Conservation (phyloP, 2,329 filamentous ascomycete genomes). For the Myrmaecium sp. region DNA sequence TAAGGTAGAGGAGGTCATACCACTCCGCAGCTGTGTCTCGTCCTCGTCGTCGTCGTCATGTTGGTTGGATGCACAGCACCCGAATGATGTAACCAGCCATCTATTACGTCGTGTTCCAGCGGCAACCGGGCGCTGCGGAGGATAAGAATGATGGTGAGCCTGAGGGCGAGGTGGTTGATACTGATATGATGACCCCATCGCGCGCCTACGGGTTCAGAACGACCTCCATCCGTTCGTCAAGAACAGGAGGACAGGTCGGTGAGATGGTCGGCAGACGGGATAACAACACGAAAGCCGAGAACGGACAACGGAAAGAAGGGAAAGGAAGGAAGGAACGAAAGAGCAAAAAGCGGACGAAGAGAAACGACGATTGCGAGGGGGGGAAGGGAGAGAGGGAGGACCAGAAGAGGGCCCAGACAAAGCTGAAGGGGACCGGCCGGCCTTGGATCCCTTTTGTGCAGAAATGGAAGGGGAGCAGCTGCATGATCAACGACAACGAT, state of each 20-base stretch:
- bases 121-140: too few species aligned
- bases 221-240: background rate
- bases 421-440: too few species aligned
- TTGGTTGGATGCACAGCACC: slow-evolving; percentile 19
- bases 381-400: slow-evolving; percentile 1
- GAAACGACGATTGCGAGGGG: slow-evolving; percentile 1
- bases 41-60: slow-evolving; percentile 13
- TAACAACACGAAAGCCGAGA: slow-evolving; percentile 2
- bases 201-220: background rate
- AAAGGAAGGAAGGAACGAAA: slow-evolving; percentile 7
- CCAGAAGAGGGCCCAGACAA: too few species aligned
- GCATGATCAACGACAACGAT: too few species aligned
- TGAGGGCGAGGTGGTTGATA: too few species aligned
- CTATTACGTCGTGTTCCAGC: slow-evolving; percentile 8
- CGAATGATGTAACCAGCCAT: slow-evolving; percentile 20
- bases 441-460: too few species aligned
- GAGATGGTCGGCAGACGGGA: slow-evolving; percentile 1
- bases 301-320: slow-evolving; percentile 4
- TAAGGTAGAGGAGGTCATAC: too few species aligned
- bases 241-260: slow-evolving; percentile 1
- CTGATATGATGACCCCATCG: background rate
- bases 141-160: too few species aligned
- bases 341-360: slow-evolving; percentile 4
- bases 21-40: slow-evolving; percentile 7
- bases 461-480: too few species aligned